Base-by-base conservation (phyloP, 139 green algal species). In the Chlamydomonas incerta region DNA sequence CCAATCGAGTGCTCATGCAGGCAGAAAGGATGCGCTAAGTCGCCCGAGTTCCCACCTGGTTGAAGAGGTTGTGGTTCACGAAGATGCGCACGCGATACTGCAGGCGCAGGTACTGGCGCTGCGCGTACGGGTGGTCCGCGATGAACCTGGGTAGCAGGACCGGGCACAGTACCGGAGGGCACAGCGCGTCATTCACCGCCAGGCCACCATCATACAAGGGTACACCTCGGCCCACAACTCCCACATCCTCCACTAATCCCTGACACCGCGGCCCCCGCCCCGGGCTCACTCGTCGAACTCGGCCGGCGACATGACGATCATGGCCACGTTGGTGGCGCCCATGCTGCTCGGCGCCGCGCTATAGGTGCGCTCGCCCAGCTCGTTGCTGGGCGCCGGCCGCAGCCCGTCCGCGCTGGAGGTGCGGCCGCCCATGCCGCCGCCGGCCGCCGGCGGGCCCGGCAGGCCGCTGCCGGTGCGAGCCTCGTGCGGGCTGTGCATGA, bases 21-120 rank as follows among this genome's bases (percentile, higher is more conserved):
- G n/a, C n/a, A n/a, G n/a, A n/a, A n/a, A n/a, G n/a, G n/a, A n/a
- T n/a, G n/a, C n/a, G n/a, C n/a, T n/a, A n/a, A n/a, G n/a, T n/a
- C n/a, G n/a, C n/a, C n/a, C n/a, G 6, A 50, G 41, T 5, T 26
- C 77, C 15, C 63, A 85, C 86, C 75, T 93, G 83, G 72, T 89
- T 93, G 83, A 96, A 96, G 31, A 80, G 50, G n/a, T 69, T 76
- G 81, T 88, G 87, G 50, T 90, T 77, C 2, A 94, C 88, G 47
- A 95, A 18, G 46, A 91, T 80, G 15, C 91, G 84, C 1, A 87
- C 37, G 28, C 87, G 74, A 89, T 90, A 95, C 72, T 92, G 88
- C 31, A 83, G 17, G 14, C 73, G 82, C 62, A 92, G 70, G 33
- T 55, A 10, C n/a, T 60, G 83, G 31, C 71, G 72, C 72, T 74